Evolutionary conservation across 1,284 basidiomycete genomes (phyloP), one percentile per base, ranked within the genome.

Genomic region (Chalciporus sp.): DNA sequence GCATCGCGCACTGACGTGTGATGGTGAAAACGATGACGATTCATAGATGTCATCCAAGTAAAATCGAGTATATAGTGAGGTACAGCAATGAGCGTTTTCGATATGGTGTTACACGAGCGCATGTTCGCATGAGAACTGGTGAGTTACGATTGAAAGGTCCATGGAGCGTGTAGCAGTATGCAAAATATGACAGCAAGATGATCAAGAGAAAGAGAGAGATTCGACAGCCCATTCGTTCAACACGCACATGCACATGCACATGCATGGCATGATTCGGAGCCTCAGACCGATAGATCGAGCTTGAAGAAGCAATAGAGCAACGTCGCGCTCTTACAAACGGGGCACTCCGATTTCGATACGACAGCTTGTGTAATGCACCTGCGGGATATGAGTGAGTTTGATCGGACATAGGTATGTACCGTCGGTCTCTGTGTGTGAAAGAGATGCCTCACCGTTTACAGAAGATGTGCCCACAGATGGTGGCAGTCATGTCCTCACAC

Each of bases 391-490:
- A n/a, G n/a, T n/a, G n/a, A n/a, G n/a, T n/a, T n/a, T n/a, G n/a
- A n/a, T n/a, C n/a, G n/a, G n/a, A n/a, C n/a, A n/a, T n/a, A n/a
- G n/a, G n/a, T n/a, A n/a, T n/a, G n/a, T n/a, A n/a, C n/a, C n/a
- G n/a, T n/a, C n/a, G n/a, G n/a, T n/a, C n/a, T n/a, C n/a, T n/a
- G n/a, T n/a, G n/a, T n/a, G n/a, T 41, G 26, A 7, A 19, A 11
- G 44, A 31, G 3, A 41, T 47, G 3, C 66, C 76, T 46, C 55
- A 83, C 82, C 71, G 59, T 52, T 80, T 74, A 58, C 82, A 84
- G 58, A 84, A 84, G 16, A 84, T 59, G 53, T 84, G 82, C 1
- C 82, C 82, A 60, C 83, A 84, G 66, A 82, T 76, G 2, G 78
- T 81, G 7, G 74, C 80, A 1, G 79, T 82, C 49, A 75, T 72